Evolutionary conservation across 1,284 basidiomycete genomes (phyloP).

Genomic region (Tylopilus orsonianus): DNA sequence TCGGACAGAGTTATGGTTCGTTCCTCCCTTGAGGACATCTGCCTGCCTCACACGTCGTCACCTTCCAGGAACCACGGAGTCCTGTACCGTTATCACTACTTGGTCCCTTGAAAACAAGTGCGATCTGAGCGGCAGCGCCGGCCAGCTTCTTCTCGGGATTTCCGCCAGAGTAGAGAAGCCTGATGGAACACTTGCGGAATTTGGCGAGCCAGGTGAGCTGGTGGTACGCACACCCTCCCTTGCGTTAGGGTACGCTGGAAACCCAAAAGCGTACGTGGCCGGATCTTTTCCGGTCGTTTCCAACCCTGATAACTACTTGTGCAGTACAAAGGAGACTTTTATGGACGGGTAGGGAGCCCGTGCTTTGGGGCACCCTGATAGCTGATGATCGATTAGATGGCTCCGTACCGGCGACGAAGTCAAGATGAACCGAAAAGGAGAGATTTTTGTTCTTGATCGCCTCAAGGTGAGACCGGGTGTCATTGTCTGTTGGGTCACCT

Average conservation of each 20-base stretch:
- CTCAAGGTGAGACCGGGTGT: constrained; percentile 49
- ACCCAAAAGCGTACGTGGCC: constrained; percentile 58
- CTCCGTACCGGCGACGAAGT: constrained; percentile 72
- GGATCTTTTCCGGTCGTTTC: neutral
- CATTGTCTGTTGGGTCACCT: neutral
- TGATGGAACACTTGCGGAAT: constrained; percentile 58
- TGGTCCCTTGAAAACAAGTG: constrained; percentile 40
- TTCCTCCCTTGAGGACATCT: neutral
- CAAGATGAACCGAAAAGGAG: constrained; percentile 53
- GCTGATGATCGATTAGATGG: constrained; percentile 52
- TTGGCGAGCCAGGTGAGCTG: constrained; percentile 69
- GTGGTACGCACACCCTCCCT: constrained; percentile 57
- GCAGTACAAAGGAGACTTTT: constrained; percentile 53
- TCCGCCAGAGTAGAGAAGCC: constrained; percentile 53
- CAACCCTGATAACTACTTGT: constrained; percentile 14
- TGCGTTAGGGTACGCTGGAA: constrained; percentile 58
- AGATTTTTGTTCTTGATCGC: constrained; percentile 67
- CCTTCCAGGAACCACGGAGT: constrained; percentile 43
- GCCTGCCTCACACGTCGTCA: neutral
- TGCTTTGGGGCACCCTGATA: neutral
- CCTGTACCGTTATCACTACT: constrained; percentile 38
- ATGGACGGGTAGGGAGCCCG: constrained; percentile 44
- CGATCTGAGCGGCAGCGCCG: constrained; percentile 57
- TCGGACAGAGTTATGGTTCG: constrained; percentile 55
- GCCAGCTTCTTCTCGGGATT: constrained; percentile 55